Percentiles rank a stretch among this genome's conserved stretches.
Conservation (phyloP, 129 eudicot species). For the Gnaphalium uliginosum region DNA sequence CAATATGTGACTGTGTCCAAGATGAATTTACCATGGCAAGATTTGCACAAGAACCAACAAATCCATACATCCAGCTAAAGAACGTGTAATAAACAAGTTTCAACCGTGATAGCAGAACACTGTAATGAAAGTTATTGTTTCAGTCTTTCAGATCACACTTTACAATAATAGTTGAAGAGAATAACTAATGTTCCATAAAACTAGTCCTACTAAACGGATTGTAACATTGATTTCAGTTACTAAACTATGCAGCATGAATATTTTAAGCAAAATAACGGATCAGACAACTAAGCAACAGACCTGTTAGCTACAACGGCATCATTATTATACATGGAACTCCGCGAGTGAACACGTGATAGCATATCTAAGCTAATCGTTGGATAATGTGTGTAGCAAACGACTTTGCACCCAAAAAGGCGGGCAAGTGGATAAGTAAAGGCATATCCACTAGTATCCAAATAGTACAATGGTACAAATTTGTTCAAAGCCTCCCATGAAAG, state of each 20-base stretch:
- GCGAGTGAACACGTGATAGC: constrained; percentile 80
- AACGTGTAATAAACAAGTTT: constrained; percentile 75
- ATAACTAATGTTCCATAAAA: background rate
- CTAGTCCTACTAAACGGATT: background rate
- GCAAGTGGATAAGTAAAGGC: constrained; percentile 96
- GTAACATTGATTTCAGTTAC: background rate
- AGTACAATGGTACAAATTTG: constrained; percentile 70
- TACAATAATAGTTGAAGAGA: background rate
- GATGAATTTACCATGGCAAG: constrained; percentile 97
- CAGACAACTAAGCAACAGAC: constrained; percentile 37
- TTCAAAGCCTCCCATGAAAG: constrained; percentile 90
- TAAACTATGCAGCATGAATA: background rate
- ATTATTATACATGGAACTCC: constrained; percentile 88
- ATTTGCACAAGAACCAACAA: constrained; percentile 86
- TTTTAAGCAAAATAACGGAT: constrained; percentile 6
- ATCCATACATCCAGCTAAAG: constrained; percentile 93
- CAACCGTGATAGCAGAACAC: constrained; percentile 67
- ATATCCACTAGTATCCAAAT: constrained; percentile 95
- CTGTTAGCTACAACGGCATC: constrained; percentile 76
- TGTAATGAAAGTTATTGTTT: constrained; percentile 34
- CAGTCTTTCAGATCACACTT: background rate
- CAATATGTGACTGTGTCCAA: constrained; percentile 89
- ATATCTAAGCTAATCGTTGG: constrained; percentile 95
- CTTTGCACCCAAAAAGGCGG: constrained; percentile 86
- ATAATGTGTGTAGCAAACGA: constrained; percentile 92